Base-by-base conservation (phyloP, 2,329 filamentous ascomycete genomes). In the Calonectria pauciramosa region DNA sequence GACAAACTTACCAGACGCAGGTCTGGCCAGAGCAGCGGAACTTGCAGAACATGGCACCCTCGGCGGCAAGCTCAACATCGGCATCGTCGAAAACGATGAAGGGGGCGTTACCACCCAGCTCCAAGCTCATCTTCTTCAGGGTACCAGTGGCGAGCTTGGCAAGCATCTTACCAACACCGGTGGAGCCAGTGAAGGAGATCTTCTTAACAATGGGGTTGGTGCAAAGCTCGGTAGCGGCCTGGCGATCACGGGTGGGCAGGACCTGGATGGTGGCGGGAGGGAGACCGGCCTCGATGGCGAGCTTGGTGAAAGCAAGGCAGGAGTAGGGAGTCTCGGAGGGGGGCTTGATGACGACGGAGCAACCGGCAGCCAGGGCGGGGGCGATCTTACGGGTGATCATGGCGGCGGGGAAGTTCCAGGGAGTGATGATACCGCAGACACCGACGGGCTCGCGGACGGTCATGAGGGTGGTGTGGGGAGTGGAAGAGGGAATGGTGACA, bases 291-390 rank as follows among this genome's bases (percentile, higher is more conserved):
- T 93, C 89, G 71, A 90, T 86, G 0, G 92, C 93, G 36, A 96
- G 89, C 80, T 94, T 90, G 3, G 92, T 93, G 23, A 96, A 86
- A 2, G 93, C 93, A 34, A 95, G 91, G 4, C 93, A 91, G 47
- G 93, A 95, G 82, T 94, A 91, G 0, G 94, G 94, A 3, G 94
- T 96, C 84, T 95, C 93, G 3, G 93, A 93, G 11, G 91, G 93
- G 3, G 93, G 92, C 86, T 95, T 95, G 34, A 91, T 89, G 30
- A 96, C 88, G 90, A 96, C 94, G 2, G 93, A 94, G 84, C 93
- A 95, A 49, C 94, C 94, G 32, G 93, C 93, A n/a, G 94, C 94
- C 47, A 95, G 86, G 3, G 91, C 91, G 5, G 91, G 86, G 2
- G 84, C 87, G 26, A 86, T 84, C 78, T 89, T 89, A 56, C 87